Conservation (phyloP, 805 yeast genomes). For the Saccharomycopsis sp. region DNA sequence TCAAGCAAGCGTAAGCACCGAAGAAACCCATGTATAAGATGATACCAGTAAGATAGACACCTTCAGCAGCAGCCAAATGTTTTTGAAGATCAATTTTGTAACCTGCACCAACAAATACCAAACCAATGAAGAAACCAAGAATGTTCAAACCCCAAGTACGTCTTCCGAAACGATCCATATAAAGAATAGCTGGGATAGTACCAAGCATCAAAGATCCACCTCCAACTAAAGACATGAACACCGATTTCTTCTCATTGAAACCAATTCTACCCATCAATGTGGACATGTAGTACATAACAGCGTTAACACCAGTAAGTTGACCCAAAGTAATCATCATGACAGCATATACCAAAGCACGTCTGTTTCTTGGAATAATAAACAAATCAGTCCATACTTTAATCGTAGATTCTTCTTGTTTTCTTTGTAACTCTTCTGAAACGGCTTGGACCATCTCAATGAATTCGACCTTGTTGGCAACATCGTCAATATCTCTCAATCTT, state of each 20-base stretch:
- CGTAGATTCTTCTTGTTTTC: conserved; percentile 31
- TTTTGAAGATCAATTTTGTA: conserved; percentile 37
- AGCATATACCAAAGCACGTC: conserved; percentile 55
- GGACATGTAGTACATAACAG: conserved; percentile 59
- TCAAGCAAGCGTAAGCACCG: conserved; percentile 59
- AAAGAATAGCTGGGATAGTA: conserved; percentile 58
- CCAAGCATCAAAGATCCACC: conserved; percentile 59
- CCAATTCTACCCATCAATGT: conserved; percentile 51
- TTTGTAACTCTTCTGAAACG: conserved; percentile 40
- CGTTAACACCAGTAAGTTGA: conserved; percentile 65
- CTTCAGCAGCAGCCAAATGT: conserved; percentile 43
- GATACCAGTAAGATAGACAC: conserved; percentile 55
- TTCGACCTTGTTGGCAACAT: conserved; percentile 35
- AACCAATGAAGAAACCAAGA: conserved; percentile 53
- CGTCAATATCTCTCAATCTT: not conserved
- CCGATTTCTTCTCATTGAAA: conserved; percentile 43
- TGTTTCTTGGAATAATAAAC: conserved; percentile 48
- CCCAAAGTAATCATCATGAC: conserved; percentile 52
- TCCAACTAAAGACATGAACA: conserved; percentile 63
- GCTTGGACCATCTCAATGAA: conserved; percentile 52
- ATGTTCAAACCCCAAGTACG: conserved; percentile 54
- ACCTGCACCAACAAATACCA: conserved; percentile 54
- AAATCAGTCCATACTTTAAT: conserved; percentile 43
- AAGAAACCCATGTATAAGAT: conserved; percentile 60
- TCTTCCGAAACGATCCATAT: conserved; percentile 52